Evolutionary conservation across 768 basidiomycete species (phyloP), one percentile per base, ranked within the genome.

Genomic region (Goffeauzyma gilvescens): DNA sequence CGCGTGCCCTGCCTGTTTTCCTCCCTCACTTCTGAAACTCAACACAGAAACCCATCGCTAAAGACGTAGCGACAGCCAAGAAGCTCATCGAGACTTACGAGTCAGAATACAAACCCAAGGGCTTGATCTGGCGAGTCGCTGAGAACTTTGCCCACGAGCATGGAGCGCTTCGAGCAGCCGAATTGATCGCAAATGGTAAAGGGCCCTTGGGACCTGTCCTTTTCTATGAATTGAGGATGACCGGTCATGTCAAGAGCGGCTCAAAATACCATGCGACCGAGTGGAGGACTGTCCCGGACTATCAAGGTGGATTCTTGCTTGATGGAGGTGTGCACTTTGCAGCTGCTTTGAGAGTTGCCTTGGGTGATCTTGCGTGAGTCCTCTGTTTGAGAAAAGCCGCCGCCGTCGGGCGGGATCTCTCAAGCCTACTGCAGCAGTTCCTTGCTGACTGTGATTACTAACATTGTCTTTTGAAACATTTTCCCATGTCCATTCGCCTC

Each of bases 231-330:
- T 68, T 73, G 13, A 63, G 69, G 5, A 66, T 68, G 2, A 65
- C 74, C 21, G 69, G 69, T 49, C 67, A 68, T 49, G 66, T 81
- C 46, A 72, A 75, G 49, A 66, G 73, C 55, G 71, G 72, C 12
- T 72, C 71, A 20, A 78, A 78, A 56, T 86, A 75, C 69, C 81
- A 81, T 58, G 76, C 80, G 39, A 84, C 81, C 0, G 72, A 76
- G 27, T 87, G 85, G 85, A 69, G 84, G 30, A 79, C 78, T 2
- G 66, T 79, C 37, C 83, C 84, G 18, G 80, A 82, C 49, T 64
- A 65, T 43, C 64, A 65, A 42, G 63, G 63, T n/a, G 62, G 55
- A 48, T 87, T 84, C 66, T 53, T 85, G 66, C 76, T 83, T 51
- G 66, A 79, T 58, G 51, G 51, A 9, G 55, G 57, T 42, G 53